Conservation (phyloP, 2,329 filamentous ascomycete genomes). For the Arthrobotrys conoides region DNA sequence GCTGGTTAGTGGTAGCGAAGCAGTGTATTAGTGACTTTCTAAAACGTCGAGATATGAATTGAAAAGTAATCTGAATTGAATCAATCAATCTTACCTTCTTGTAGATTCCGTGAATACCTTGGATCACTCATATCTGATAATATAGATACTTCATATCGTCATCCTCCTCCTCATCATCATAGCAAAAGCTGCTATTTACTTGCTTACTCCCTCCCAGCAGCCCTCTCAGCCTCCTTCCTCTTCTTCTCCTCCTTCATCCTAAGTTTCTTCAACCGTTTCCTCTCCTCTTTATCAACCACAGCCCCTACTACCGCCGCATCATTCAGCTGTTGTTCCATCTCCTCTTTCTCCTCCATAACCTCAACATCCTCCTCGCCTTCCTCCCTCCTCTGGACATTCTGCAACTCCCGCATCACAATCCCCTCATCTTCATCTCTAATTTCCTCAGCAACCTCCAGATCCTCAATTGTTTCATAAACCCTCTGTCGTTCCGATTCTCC, state of each 20-base stretch:
- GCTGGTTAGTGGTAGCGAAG: background rate
- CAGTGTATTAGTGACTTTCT: background rate
- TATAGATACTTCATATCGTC: background rate
- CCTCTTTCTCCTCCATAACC: constrained; percentile 7
- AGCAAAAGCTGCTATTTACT: background rate
- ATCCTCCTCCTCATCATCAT: background rate
- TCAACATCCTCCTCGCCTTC: constrained; percentile 17
- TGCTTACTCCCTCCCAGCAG: constrained; percentile 30
- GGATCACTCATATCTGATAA: background rate
- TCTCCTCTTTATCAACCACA: constrained; percentile 50
- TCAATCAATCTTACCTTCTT: background rate
- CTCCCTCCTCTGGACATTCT: constrained; percentile 29
- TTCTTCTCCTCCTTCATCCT: constrained; percentile 48
- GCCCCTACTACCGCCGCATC: background rate
- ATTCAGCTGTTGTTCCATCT: background rate
- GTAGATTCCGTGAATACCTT: background rate
- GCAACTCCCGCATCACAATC: constrained; percentile 33
- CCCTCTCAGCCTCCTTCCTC: constrained; percentile 47
- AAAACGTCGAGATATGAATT: background rate
- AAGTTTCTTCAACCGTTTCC: constrained; percentile 51
- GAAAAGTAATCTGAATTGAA: background rate
- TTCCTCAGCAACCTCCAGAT: constrained; percentile 50
- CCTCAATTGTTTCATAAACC: constrained; percentile 59
- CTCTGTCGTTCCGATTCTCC: constrained; percentile 54
- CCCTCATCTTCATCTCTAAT: constrained; percentile 37